A percentile compares a stretch with the other conserved stretches of the same genome.
phyloP scores from a whole-genome alignment of 2,329 filamentous ascomycete species.

The Coleophoma cylindrospora region DNA sequence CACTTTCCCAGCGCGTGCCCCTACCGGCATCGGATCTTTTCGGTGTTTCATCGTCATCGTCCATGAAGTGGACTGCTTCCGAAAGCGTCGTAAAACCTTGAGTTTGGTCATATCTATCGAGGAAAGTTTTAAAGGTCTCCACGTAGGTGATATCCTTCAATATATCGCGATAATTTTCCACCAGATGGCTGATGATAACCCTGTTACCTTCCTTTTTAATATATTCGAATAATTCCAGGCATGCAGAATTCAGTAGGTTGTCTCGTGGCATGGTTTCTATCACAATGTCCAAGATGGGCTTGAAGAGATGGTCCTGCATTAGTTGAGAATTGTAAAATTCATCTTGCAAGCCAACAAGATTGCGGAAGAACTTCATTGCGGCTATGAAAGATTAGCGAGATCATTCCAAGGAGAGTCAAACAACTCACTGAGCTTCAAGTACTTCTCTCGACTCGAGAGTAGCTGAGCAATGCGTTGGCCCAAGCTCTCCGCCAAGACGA shows the following conservation, averaged over 20 bases:
- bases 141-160: slow-evolving; percentile 74
- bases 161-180: slow-evolving; percentile 77
- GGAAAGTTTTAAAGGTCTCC: slow-evolving; percentile 73
- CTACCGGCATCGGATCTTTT: slow-evolving; percentile 42
- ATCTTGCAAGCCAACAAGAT: slow-evolving; percentile 78
- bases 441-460: slow-evolving; percentile 79
- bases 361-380: slow-evolving; percentile 90
- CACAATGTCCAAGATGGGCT: slow-evolving; percentile 79
- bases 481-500: slow-evolving; percentile 76
- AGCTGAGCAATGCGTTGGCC: slow-evolving; percentile 77
- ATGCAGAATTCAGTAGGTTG: slow-evolving; percentile 90
- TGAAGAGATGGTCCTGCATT: slow-evolving; percentile 74
- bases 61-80: slow-evolving; percentile 63
- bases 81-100: slow-evolving; percentile 60
- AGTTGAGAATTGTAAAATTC: slow-evolving; percentile 88
- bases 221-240: slow-evolving; percentile 88
- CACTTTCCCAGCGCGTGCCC: slow-evolving; percentile 54
- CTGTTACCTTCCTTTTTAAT: slow-evolving; percentile 80
- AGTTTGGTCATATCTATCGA: slow-evolving; percentile 74
- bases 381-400: slow-evolving; percentile 41
- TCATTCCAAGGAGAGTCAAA: neutral
- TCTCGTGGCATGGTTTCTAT: slow-evolving; percentile 84
- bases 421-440: slow-evolving; percentile 78
- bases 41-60: slow-evolving; percentile 58
- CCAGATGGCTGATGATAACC: slow-evolving; percentile 75